Base-by-base conservation (phyloP, 179 eudicot genomes). In the Beta lomatogona region DNA sequence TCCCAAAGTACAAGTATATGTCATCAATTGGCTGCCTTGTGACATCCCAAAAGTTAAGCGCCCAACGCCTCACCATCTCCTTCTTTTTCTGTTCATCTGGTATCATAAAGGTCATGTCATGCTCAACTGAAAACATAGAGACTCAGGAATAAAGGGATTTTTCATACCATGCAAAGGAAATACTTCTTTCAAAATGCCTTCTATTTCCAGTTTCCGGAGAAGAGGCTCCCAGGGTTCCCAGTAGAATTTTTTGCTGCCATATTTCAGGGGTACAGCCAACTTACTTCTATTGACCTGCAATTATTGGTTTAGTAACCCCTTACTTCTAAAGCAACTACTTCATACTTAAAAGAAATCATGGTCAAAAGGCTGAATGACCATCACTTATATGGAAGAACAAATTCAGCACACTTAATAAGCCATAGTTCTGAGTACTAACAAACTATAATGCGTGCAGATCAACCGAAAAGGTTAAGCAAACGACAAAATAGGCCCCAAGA, bases 1-100 rank as follows among this genome's bases (percentile, higher is more conserved):
- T 84, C 71, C 98, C 98, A 85, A 90, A 95, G 85, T 95, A 95
- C 50, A 89, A 82, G 80, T 93, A 91, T 79, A 95, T 89, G 79
- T 95, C 95, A 86, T 95, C 98, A 53, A 94, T 84, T 73, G 99
- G 99, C 84, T 95, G 99, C 52, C 59, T 66, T 60, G 98, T 91
- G 52, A 94, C 71, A 84, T 89, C 95, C 92, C 88, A 82, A 88
- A 91, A 92, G 84, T 94, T 91, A 75, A 95, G 82, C 52, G 98
- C 99, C 99, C 99, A 95, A 71, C 87, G 88, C 81, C 88, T 89
- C 82, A 93, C 65, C 77, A 95, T 90, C 78, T 85, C 87, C 88
- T 94, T 95, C 83, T 92, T 86, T 85, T 83, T 91, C 77, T 41
- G 86, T 85, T 95, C 99, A 91, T 94, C 99, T 95, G 85, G 21